Conservation (phyloP, 306 rosid species). For the Pyrus communis region DNA sequence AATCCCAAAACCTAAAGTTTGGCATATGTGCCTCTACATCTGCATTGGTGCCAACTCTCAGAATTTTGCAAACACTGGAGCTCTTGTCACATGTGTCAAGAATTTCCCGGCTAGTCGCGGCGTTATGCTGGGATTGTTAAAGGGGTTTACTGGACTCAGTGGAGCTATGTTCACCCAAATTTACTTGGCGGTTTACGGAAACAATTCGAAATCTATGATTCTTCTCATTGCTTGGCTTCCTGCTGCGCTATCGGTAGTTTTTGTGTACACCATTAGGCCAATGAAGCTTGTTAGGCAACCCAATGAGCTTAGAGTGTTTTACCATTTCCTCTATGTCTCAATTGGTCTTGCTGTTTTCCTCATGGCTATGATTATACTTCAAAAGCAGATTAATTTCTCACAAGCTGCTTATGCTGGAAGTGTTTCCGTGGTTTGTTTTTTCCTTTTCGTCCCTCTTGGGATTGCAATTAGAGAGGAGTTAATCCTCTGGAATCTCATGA, state of each 20-base stretch:
- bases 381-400: conserved; percentile 16
- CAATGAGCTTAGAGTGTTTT: conserved; percentile 33
- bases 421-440: conserved; percentile 11
- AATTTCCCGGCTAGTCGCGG: conserved; percentile 54
- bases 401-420: conserved; percentile 23
- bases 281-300: conserved; percentile 17
- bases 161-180: conserved; percentile 44
- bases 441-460: conserved; percentile 26
- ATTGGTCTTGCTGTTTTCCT: conserved; percentile 32
- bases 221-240: conserved; percentile 52
- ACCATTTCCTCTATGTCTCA: conserved; percentile 34
- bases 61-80: conserved; percentile 45
- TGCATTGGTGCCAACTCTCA: conserved; percentile 44
- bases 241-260: conserved; percentile 27
- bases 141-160: conserved; percentile 44
- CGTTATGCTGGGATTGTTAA: conserved; percentile 36
- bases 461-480: conserved; percentile 31
- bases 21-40: conserved; percentile 52
- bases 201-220: conserved; percentile 30
- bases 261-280: conserved; percentile 27
- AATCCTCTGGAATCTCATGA: conserved; percentile 16
- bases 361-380: conserved; percentile 22
- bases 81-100: conserved; percentile 36
- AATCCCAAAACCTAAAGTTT: conserved; percentile 31
- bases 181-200: conserved; percentile 40